Evolutionary conservation across 1,139 yeast genomes (phyloP).

Genomic region (Diutina ranongensis): DNA sequence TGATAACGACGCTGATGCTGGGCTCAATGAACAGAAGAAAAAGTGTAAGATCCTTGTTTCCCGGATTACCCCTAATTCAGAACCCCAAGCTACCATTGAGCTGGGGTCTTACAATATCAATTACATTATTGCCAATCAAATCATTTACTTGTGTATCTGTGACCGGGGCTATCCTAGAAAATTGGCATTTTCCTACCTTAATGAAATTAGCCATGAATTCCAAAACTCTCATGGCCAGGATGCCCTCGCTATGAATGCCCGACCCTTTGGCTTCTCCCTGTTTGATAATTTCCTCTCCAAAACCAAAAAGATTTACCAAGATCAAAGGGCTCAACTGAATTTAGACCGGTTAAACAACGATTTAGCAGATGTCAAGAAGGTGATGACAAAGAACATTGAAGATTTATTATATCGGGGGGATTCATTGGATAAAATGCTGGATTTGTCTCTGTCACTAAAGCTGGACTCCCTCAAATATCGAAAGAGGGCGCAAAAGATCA

Average conservation of each 20-base stretch:
- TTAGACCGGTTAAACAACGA: conserved; percentile 80
- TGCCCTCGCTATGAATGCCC: conserved; percentile 45
- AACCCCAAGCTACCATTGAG: conserved; percentile 77
- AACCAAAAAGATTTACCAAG: conserved; percentile 81
- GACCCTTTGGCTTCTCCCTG: conserved; percentile 85
- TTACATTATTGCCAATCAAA: conserved; percentile 51
- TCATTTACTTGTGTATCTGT: conserved; percentile 68
- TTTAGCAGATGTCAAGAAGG: conserved; percentile 84
- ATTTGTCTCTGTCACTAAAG: conserved; percentile 68
- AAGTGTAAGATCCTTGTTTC: conserved; percentile 71
- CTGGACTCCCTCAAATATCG: conserved; percentile 81
- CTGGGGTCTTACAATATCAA: conserved; percentile 68
- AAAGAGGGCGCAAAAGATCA: conserved; percentile 82
- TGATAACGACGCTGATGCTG: conserved; percentile 57
- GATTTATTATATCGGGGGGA: conserved; percentile 93
- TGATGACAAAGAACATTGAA: conserved; percentile 93
- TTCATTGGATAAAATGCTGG: conserved; percentile 84
- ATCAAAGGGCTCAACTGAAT: conserved; percentile 82
- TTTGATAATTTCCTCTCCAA: conserved; percentile 78
- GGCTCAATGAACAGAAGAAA: conserved; percentile 66
- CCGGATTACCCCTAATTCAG: conserved; percentile 71
- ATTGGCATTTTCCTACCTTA: conserved; percentile 76
- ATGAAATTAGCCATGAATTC: conserved; percentile 77
- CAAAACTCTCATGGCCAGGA: conserved; percentile 68
- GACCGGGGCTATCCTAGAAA: conserved; percentile 78